Evolutionary conservation across 2,329 filamentous ascomycete species (phyloP), one percentile per base, ranked within the genome.

Genomic region (Aureobasidium zeae): DNA sequence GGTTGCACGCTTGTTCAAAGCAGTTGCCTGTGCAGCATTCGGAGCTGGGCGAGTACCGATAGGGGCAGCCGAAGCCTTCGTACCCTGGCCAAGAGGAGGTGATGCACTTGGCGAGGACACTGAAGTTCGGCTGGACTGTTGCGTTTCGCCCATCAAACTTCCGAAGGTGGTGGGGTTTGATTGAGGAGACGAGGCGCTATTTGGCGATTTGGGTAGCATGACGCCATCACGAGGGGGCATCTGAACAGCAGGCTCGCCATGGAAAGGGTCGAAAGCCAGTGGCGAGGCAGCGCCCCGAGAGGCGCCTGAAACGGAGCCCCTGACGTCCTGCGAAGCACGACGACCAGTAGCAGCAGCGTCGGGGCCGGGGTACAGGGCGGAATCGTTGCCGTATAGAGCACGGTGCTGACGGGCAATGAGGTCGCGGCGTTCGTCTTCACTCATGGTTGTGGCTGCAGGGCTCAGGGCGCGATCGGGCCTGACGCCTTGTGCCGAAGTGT

Each of bases 341-440:
- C 37, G 41, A 50, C 74, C 74, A 21, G 74, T 73, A 58, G 46
- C 26, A 50, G 75, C 74, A 21, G 74, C 73, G 57, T 88, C 84
- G 49, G 87, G 82, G 37, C 79, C 77, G 53, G 81, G 79, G 59
- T 81, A 78, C 61, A 86, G 82, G 39, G 74, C 66, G 26, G 74
- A 70, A 52, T 74, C 73, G 57, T 77, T 86, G 61, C 87, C 86
- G 65, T 96, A 98, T 53, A 98, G 70, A 52, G 89, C 88, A 65
- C 83, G 88, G 66, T 93, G 87, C 69, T 96, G 91, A 60, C 89
- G 88, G 55, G 88, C 85, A 65, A 96, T 94, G 63, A 96, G 74
- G 57, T 96, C 89, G 56, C 89, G 86, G 57, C 89, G 89, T 59
- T 94, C 88, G 57, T 95, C 88, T 70, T 96, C 91, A 61, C 83